A percentile compares a stretch with the other conserved stretches of the same genome.
phyloP scores from a whole-genome alignment of 352 stramenopile genomes.

The Phytophthora ramorum region DNA sequence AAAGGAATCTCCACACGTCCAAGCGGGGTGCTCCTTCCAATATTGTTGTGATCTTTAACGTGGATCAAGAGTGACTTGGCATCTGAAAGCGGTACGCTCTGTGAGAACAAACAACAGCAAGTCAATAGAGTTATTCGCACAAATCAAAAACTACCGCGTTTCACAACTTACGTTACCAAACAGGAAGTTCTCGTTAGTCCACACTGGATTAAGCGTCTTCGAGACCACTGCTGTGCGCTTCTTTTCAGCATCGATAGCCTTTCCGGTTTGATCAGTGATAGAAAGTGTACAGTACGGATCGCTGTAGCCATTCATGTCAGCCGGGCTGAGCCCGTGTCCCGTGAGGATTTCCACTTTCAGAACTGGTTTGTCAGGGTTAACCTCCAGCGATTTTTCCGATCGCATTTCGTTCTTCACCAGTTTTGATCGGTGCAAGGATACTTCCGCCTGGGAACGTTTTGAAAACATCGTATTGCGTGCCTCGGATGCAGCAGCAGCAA shows the following conservation, averaged over 20 bases:
- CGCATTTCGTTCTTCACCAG: slow-evolving; percentile 67
- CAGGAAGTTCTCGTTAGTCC: slow-evolving; percentile 66
- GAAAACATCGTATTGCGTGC: slow-evolving; percentile 53
- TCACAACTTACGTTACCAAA: slow-evolving; percentile 61
- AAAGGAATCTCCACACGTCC: slow-evolving; percentile 73
- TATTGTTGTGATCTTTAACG: slow-evolving; percentile 81
- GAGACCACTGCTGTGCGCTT: slow-evolving; percentile 73
- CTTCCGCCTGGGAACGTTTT: slow-evolving; percentile 60
- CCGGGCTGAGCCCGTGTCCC: slow-evolving; percentile 61
- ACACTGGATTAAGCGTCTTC: slow-evolving; percentile 78
- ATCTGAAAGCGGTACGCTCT: slow-evolving; percentile 58
- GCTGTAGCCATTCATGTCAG: slow-evolving; percentile 73
- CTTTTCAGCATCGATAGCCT: slow-evolving; percentile 65
- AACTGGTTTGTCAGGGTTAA: slow-evolving; percentile 37
- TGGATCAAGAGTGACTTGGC: slow-evolving; percentile 64
- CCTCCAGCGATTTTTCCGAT: slow-evolving; percentile 49
- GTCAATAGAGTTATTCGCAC: background rate
- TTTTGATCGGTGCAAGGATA: slow-evolving; percentile 60
- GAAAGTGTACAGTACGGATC: slow-evolving; percentile 79
- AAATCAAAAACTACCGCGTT: background rate
- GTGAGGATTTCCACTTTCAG: slow-evolving; percentile 68
- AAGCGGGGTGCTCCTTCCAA: slow-evolving; percentile 64
- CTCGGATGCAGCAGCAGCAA: slow-evolving; percentile 49
- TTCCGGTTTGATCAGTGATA: slow-evolving; percentile 60
- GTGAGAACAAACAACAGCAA: slow-evolving; percentile 3